A percentile compares a stretch with the other conserved stretches of the same genome.
These are phyloP conservation scores for Potentilla sterilis DNA, from an alignment of 306 rosid species.

Conservation along the genomic window DNA sequence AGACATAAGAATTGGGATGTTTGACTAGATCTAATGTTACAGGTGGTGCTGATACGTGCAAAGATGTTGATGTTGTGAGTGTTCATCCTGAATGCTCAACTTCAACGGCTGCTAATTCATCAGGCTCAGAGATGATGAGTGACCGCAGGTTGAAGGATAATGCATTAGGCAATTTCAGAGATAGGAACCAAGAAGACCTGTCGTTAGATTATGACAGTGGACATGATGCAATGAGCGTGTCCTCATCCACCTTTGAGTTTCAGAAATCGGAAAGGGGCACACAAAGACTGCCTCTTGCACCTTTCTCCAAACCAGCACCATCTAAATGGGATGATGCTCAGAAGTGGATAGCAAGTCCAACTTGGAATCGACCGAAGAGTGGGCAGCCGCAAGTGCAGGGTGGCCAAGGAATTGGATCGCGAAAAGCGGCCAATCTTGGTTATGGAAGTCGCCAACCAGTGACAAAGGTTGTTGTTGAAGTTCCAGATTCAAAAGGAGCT, in stretches of 20 bases:
- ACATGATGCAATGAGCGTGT: conserved; percentile 44
- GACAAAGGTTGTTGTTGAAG: conserved; percentile 81
- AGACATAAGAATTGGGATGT: neutral
- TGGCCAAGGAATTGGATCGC: conserved; percentile 37
- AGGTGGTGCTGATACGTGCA: conserved; percentile 80
- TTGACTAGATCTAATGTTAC: conserved; percentile 20
- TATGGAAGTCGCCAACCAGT: conserved; percentile 59
- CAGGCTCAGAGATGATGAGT: conserved; percentile 42
- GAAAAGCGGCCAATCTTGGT: conserved; percentile 50
- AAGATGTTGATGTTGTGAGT: conserved; percentile 87
- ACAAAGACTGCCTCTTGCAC: conserved; percentile 65
- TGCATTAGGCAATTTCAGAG: conserved; percentile 36
- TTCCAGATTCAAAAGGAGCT: conserved; percentile 52
- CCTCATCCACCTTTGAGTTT: conserved; percentile 74
- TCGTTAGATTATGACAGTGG: conserved; percentile 62
- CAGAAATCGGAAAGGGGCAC: conserved; percentile 75
- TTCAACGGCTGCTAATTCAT: conserved; percentile 36
- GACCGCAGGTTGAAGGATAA: conserved; percentile 48
- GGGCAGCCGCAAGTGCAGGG: conserved; percentile 19
- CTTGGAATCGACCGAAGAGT: conserved; percentile 61
- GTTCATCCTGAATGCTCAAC: conserved; percentile 63
- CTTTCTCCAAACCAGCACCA: conserved; percentile 87
- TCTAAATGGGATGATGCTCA: conserved; percentile 99
- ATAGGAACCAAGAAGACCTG: conserved; percentile 53
- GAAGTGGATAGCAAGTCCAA: conserved; percentile 97